Percentiles rank a stretch among this genome's conserved stretches.
Conservation (phyloP, 2,329 filamentous ascomycete species). For the Akanthomyces lecanii region DNA sequence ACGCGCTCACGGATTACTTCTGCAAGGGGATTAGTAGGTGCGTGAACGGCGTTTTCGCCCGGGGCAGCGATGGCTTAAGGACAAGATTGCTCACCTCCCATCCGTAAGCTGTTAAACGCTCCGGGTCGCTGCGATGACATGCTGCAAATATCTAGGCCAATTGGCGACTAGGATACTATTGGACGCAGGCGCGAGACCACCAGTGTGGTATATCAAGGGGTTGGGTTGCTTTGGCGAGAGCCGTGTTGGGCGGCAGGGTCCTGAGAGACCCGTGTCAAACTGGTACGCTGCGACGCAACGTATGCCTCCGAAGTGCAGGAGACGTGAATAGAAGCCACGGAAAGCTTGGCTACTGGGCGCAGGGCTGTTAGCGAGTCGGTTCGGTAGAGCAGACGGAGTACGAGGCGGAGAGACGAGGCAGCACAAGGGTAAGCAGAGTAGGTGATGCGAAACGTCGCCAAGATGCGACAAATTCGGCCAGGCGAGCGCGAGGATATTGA, state of each 20-base stretch:
- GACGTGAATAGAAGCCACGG: neutral
- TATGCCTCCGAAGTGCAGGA: conserved; percentile 5
- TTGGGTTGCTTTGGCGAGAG: conserved; percentile 27
- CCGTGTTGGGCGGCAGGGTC: conserved; percentile 35
- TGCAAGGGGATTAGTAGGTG: conserved; percentile 38
- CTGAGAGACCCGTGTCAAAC: conserved; percentile 7
- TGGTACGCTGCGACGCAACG: conserved; percentile 9
- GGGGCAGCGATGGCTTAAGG: neutral
- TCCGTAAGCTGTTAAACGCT: conserved; percentile 82
- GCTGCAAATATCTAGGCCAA: conserved; percentile 21
- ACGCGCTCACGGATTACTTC: conserved; percentile 99
- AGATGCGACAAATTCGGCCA: neutral
- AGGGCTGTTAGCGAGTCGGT: neutral
- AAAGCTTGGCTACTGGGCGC: neutral
- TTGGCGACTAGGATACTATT: conserved; percentile 15
- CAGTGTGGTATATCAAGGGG: conserved; percentile 26
- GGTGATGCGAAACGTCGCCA: neutral
- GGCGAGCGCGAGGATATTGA: neutral
- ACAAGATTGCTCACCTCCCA: conserved; percentile 71
- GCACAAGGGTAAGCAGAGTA: neutral
- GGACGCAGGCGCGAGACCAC: conserved; percentile 3
- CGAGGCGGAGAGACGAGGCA: neutral
- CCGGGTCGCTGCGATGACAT: conserved; percentile 93
- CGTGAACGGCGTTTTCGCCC: neutral
- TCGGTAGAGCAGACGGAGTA: neutral